These are phyloP conservation scores for Ambrosia trifida DNA, from an alignment of 129 eudicot species.

Conservation along the genomic window DNA sequence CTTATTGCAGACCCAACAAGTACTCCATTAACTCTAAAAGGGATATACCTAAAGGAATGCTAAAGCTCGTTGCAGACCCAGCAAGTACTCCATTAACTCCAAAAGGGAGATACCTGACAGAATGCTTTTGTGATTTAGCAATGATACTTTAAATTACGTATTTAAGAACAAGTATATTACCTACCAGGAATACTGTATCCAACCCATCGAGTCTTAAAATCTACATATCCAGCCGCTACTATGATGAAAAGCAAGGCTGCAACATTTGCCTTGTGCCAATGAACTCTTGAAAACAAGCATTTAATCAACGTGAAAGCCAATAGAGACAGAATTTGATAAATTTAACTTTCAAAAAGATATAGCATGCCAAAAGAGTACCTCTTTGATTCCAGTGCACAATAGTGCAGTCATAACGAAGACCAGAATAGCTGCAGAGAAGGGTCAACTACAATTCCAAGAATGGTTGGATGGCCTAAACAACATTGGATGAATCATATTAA, in stretches of 20 bases:
- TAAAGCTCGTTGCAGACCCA: conserved; percentile 66
- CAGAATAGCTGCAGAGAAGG: conserved; percentile 92
- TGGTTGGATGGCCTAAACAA: conserved; percentile 75
- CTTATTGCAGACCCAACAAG: conserved; percentile 72
- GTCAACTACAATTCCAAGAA: conserved; percentile 78
- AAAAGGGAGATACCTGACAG: conserved; percentile 55
- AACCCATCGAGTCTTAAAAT: conserved; percentile 60
- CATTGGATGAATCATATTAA: no score
- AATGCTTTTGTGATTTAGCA: conserved; percentile 3
- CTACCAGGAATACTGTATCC: conserved; percentile 59
- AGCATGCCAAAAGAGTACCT: conserved; percentile 45
- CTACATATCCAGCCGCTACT: conserved; percentile 56
- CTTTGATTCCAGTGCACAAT: conserved; percentile 87
- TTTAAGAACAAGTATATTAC: conserved; percentile 30
- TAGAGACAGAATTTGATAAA: conserved; percentile 7
- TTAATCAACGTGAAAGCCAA: conserved; percentile 16
- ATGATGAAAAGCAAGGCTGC: conserved; percentile 57
- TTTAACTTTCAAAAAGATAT: not conserved
- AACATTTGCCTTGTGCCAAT: conserved; percentile 60
- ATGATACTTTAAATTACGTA: not conserved
- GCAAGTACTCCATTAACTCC: conserved; percentile 61
- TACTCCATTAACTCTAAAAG: conserved; percentile 54
- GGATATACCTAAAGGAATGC: conserved; percentile 48
- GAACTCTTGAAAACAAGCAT: conserved; percentile 45
- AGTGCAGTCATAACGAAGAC: conserved; percentile 81